Base-by-base conservation (phyloP, 257 asterid genomes). In the Galeopsis tetrahit region DNA sequence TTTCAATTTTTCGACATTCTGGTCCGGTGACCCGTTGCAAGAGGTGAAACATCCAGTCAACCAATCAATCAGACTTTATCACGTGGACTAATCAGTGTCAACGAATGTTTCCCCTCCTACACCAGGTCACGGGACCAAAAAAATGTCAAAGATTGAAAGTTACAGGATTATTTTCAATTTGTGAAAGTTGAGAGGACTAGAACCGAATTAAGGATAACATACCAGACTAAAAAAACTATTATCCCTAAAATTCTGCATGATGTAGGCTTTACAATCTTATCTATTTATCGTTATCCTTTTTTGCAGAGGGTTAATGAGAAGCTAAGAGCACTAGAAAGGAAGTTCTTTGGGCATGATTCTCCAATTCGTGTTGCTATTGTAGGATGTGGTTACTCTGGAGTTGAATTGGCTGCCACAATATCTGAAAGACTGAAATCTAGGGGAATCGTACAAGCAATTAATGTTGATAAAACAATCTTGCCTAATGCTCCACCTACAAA, bases 321-420 rank as follows among this genome's bases (percentile, higher is more conserved):
- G 84, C 87, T 94, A 61, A 85, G 48, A 70, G 83, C 80, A 31
- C 82, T 94, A 56, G 98, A 91, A 83, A 85, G 95, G 70, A 81
- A 77, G 75, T 85, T 76, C 77, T 94, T 94, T 55, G 88, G 89
- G n/a, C 81, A 79, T 80, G 90, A 85, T 72, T 69, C 87, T 68
- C 92, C 82, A 40, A 83, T 94, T 78, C 85, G 84, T 32, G 93
- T 94, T 71, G 91, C 96, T 56, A 80, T 94, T 63, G 98, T 94
- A 9, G 99, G 99, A 69, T 94, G 98, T 85, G 99, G 99, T 75
- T 94, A 94, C 80, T 78, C 97, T 8, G 99, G 99, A 63, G 85
- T 94, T 64, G 99, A 91, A 76, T 82, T 94, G 82, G 95, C 98
- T 83, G 98, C 99, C 71, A 89, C 97, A 28, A 56, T 94, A 84